Evolutionary conservation across 352 stramenopile genomes (phyloP), one percentile per base, ranked within the genome.

Genomic region (Aphanomyces astaci): DNA sequence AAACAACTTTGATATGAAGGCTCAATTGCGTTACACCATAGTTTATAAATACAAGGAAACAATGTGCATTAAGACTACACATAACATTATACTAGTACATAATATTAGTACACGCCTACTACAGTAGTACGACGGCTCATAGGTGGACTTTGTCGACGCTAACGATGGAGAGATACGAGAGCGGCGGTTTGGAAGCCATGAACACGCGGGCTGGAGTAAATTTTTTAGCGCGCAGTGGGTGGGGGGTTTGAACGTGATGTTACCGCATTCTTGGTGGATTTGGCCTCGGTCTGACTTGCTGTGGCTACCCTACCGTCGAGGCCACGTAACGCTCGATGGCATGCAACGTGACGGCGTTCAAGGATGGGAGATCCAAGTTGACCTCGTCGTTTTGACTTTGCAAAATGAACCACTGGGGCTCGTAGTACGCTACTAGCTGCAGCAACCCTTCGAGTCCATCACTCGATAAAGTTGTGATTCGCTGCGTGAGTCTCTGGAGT

Each of bases 391-490:
- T 39, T 19, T 59, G 19, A 19, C 28, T n/a, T 15, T 59, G 51
- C 13, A 39, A 4, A 13, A 40, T 19, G 11, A 32, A n/a, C 62
- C 43, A 68, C 5, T 2, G 33, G 11, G 62, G 62, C 33, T 68
- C 62, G 31, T 33, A 60, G 19, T 27, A 9, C n/a, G 62, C 25
- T 15, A 68, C 33, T 24, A 68, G 3, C n/a, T 30, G 25, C 2
- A 68, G 24, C 11, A 68, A 22, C 4, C 62, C 62, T 1, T 59
- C 11, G 7, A 68, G 48, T 4, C 19, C 62, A 17, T 68, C 62
- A 27, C 62, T 68, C 3, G 62, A 68, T 3, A 68, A 45, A 17
- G 28, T 59, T 19, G 62, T 68, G 43, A 68, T 59, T n/a, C 32
- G 62, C 15, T 68, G 30, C 2, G 28, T 45, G 10, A 68, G 28